Percentiles rank a stretch among this genome's conserved stretches.
Evolutionary conservation across 1,284 basidiomycete species (phyloP).

Genomic region (Pseudozyma pruni): DNA sequence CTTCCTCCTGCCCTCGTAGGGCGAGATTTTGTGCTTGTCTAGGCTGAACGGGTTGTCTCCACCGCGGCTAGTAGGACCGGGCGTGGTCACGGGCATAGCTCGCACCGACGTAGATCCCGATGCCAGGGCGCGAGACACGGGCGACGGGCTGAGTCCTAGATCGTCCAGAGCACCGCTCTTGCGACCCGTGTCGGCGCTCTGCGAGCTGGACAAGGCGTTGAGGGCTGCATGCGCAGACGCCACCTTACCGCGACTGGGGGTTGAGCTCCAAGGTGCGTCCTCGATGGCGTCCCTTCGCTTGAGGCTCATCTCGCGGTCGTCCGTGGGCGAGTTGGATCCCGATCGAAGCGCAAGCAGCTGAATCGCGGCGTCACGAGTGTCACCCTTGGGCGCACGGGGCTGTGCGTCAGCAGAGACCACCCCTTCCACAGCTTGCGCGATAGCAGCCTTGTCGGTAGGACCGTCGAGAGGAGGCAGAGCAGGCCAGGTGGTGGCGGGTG

Average conservation of each 20-base stretch:
- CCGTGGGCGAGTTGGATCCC: slow-evolving; percentile 42
- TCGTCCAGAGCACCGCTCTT: slow-evolving; percentile 9
- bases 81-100: slow-evolving; percentile 32
- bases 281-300: slow-evolving; percentile 22
- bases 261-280: slow-evolving; percentile 39
- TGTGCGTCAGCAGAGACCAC: not conserved
- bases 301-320: slow-evolving; percentile 34
- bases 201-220: slow-evolving; percentile 36
- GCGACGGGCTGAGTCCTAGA: slow-evolving; percentile 36
- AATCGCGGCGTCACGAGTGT: slow-evolving; percentile 45
- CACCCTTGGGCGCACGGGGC: slow-evolving; percentile 31
- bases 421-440: slow-evolving; percentile 9
- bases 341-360: slow-evolving; percentile 48
- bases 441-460: slow-evolving; percentile 8
- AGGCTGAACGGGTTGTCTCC: slow-evolving; percentile 58
- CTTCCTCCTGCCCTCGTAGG: slow-evolving; percentile 38
- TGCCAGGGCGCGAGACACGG: slow-evolving; percentile 30
- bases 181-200: slow-evolving; percentile 9
- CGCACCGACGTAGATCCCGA: slow-evolving; percentile 19
- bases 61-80: slow-evolving; percentile 16
- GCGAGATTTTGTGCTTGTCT: slow-evolving; percentile 60
- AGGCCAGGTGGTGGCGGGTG: slow-evolving; percentile 37
- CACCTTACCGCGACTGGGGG: slow-evolving; percentile 26
- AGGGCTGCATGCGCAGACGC: slow-evolving; percentile 39
- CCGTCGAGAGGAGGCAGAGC: slow-evolving; percentile 25